These are phyloP conservation scores for Gyrodon lividus DNA, from an alignment of 768 basidiomycete species.

Conservation along the genomic window DNA sequence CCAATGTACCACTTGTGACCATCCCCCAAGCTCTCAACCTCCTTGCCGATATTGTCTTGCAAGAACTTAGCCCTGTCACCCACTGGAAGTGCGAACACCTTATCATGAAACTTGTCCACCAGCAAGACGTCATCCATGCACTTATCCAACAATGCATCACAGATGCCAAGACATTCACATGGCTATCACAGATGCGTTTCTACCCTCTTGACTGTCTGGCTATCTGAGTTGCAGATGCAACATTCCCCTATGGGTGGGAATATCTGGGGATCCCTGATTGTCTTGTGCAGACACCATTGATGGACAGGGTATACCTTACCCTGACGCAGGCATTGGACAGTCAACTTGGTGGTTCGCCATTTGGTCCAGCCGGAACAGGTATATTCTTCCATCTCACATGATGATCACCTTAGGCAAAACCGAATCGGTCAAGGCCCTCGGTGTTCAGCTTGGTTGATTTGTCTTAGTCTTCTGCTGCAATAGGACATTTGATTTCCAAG, in stretches of 20 bases:
- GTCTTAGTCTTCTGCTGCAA: constrained; percentile 99
- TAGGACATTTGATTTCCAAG: constrained; percentile 99
- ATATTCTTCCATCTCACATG: constrained; percentile 13
- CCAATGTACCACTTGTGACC: constrained; percentile 68
- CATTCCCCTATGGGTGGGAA: constrained; percentile 98
- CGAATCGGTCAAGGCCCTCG: constrained; percentile 98
- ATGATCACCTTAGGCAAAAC: constrained; percentile 79
- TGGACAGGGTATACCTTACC: constrained; percentile 95
- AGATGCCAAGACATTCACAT: constrained; percentile 76
- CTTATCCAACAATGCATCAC: constrained; percentile 65
- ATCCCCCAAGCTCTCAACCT: constrained; percentile 84
- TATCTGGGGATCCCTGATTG: constrained; percentile 97
- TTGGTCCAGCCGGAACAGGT: constrained; percentile 98
- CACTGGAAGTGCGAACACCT: constrained; percentile 98
- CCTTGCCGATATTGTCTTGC: constrained; percentile 94
- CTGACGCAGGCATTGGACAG: constrained; percentile 93
- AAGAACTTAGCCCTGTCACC: constrained; percentile 83
- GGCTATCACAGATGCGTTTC: constrained; percentile 99
- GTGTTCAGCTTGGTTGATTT: constrained; percentile 95
- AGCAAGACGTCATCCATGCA: constrained; percentile 88
- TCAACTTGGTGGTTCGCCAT: constrained; percentile 95
- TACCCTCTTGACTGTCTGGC: constrained; percentile 83
- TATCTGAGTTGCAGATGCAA: constrained; percentile 86
- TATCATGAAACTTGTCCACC: constrained; percentile 98
- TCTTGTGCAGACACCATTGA: constrained; percentile 96